These are phyloP conservation scores for Annulohypoxylon stygium DNA, from an alignment of 495 filamentous ascomycete genomes.

Conservation along the genomic window DNA sequence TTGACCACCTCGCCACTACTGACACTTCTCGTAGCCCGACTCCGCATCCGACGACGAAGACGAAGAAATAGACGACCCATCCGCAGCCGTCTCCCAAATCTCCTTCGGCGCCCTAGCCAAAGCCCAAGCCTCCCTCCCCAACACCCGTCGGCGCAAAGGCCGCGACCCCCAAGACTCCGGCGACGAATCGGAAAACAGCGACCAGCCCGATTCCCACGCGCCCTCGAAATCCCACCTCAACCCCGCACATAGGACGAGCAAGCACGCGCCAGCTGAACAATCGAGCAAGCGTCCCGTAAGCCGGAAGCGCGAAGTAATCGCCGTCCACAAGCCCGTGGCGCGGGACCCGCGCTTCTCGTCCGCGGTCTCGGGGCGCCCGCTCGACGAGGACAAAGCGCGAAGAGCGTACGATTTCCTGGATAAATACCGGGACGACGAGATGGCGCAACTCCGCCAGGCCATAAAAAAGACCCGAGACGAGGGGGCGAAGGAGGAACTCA, in stretches of 20 bases:
- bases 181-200: constrained; percentile 37
- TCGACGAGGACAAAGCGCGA: constrained; percentile 67
- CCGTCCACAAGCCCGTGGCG: constrained; percentile 63
- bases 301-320: constrained; percentile 78
- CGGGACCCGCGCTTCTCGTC: constrained; percentile 93
- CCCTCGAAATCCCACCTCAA: constrained; percentile 49
- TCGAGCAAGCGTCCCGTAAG: constrained; percentile 86
- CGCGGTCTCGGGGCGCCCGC: constrained; percentile 51
- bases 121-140: constrained; percentile 77
- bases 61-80: constrained; percentile 54
- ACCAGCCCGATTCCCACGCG: constrained; percentile 9
- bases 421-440: constrained; percentile 83
- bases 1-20: neutral
- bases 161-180: constrained; percentile 50
- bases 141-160: constrained; percentile 46
- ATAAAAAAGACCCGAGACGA: constrained; percentile 76
- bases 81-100: constrained; percentile 64
- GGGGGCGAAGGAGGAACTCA: constrained; percentile 70
- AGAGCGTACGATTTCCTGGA: constrained; percentile 88
- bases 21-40: constrained; percentile 23
- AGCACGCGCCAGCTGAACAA: constrained; percentile 87
- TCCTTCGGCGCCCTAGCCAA: constrained; percentile 91
- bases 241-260: constrained; percentile 70
- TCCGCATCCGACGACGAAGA: constrained; percentile 48
- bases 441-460: constrained; percentile 75